These are phyloP conservation scores for Bacterosira constricta DNA, from an alignment of 108 stramenopile species.

Conservation along the genomic window DNA sequence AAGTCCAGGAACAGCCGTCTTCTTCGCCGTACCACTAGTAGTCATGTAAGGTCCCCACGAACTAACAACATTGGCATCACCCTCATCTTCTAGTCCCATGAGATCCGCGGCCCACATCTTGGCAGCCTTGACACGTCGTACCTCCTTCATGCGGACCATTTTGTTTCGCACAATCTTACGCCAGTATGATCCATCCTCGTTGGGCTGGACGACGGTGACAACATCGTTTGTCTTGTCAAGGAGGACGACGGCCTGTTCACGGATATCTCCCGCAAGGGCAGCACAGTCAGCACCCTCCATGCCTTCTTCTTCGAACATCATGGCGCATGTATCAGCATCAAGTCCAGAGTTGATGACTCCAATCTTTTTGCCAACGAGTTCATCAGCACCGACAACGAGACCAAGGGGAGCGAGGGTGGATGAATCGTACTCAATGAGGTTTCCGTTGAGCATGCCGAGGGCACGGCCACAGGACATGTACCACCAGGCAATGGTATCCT, in stretches of 20 bases:
- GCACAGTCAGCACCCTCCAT: conserved; percentile 77
- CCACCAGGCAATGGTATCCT: conserved; percentile 90
- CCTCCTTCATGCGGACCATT: conserved; percentile 85
- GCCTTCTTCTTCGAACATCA: conserved; percentile 53
- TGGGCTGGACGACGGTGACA: conserved; percentile 88
- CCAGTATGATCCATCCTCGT: conserved; percentile 96
- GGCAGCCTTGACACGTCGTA: conserved; percentile 80
- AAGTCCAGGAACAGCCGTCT: conserved; percentile 69
- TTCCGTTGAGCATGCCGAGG: conserved; percentile 88
- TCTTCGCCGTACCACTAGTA: conserved; percentile 72
- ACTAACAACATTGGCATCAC: conserved; percentile 60
- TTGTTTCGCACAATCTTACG: conserved; percentile 94
- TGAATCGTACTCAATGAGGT: conserved; percentile 92
- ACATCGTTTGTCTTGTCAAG: conserved; percentile 52
- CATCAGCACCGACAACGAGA: conserved; percentile 84
- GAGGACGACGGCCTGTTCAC: conserved; percentile 70
- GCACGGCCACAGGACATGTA: conserved; percentile 89
- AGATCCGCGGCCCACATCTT: conserved; percentile 62
- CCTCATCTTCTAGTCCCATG: conserved; percentile 47
- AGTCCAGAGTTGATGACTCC: conserved; percentile 73
- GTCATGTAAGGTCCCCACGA: conserved; percentile 80
- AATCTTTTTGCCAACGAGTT: conserved; percentile 75
- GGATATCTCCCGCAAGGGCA: conserved; percentile 40
- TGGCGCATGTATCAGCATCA: conserved; percentile 48
- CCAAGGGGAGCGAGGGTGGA: conserved; percentile 92